Base-by-base conservation (phyloP, 2,329 filamentous ascomycete species). In the Colletotrichum scovillei region DNA sequence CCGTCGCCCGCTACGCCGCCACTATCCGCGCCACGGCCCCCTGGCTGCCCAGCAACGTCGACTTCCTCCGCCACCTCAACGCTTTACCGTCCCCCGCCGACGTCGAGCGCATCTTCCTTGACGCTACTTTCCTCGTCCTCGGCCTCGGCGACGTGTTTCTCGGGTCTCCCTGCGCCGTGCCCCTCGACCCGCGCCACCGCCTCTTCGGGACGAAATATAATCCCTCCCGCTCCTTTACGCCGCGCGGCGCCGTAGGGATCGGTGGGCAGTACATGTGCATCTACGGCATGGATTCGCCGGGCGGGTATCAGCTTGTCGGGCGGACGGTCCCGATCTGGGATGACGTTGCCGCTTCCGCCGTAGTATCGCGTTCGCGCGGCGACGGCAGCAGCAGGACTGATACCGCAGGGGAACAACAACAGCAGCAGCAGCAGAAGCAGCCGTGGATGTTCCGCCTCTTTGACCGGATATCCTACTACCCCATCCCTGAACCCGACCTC, bases 31-130 rank as follows among this genome's bases (percentile, higher is more conserved):
- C 88, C 1, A 86, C 90, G 62, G 91, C 91, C 0, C 86, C 89
- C 0, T 93, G 91, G 77, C 83, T 92, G 0, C 91, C 91, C 0
- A 88, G 90, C 75, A 92, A 92, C 67, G 83, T 92, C 53, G 84
- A 87, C 1, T 93, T 92, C 69, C 74, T 86, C 3, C 78, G 81
- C 63, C 73, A 76, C 56, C 75, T 83, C 12, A 84, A 84, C 70
- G 81, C 78, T 0, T 73, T 83, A 19, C 49, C 55, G n/a, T 53
- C 65, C 38, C 65, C 59, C 9, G 74, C 77, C 2, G 76, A 78
- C 1, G 75, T 84, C 11, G 76, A 77, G 3, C 53, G 74, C 4
- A 32, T 80, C 2, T 28, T 84, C 19, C 49, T 76, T 4, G 82
- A 85, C 1, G 79, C 80, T 0, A 76, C 76, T 0, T 84, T 82